These are phyloP conservation scores for Sclerotinia sclerotiorum DNA, from an alignment of 2,329 filamentous ascomycete genomes.

Conservation along the genomic window DNA sequence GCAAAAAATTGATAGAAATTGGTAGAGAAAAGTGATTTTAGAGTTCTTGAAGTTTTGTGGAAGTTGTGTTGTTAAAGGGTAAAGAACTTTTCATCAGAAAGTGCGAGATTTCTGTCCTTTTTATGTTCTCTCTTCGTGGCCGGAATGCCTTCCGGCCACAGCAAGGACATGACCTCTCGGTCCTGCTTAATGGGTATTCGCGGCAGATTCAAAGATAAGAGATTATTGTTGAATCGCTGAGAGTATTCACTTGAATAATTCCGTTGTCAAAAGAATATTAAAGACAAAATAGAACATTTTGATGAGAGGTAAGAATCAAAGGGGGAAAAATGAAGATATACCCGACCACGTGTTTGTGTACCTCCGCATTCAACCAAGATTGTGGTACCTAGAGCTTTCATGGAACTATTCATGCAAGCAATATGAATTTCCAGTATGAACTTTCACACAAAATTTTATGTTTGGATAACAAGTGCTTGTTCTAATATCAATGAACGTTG, in stretches of 20 bases:
- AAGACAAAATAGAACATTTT: background rate
- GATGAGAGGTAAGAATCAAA: background rate
- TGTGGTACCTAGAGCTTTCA: background rate
- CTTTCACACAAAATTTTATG: background rate
- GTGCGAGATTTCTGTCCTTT: conserved; percentile 32
- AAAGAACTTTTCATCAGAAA: conserved; percentile 27
- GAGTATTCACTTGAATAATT: background rate
- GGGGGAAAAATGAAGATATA: conserved; percentile 19
- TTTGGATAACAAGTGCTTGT: background rate
- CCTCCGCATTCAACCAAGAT: background rate
- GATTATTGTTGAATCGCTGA: conserved; percentile 23
- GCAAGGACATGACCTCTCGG: conserved; percentile 26
- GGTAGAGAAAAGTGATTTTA: conserved; percentile 18
- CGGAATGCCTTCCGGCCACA: conserved; percentile 39
- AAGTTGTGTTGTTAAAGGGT: conserved; percentile 21
- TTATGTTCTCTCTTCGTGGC: conserved; percentile 34
- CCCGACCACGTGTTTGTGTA: conserved; percentile 22
- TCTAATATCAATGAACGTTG: background rate
- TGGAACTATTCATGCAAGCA: conserved; percentile 4
- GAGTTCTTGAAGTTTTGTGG: background rate
- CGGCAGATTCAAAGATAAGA: conserved; percentile 32
- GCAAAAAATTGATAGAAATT: conserved; percentile 13
- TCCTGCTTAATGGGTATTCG: conserved; percentile 23
- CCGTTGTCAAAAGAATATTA: background rate
- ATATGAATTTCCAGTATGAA: background rate